Base-by-base conservation (phyloP, 23 red algal genomes). In the Gracilaria caudata region DNA sequence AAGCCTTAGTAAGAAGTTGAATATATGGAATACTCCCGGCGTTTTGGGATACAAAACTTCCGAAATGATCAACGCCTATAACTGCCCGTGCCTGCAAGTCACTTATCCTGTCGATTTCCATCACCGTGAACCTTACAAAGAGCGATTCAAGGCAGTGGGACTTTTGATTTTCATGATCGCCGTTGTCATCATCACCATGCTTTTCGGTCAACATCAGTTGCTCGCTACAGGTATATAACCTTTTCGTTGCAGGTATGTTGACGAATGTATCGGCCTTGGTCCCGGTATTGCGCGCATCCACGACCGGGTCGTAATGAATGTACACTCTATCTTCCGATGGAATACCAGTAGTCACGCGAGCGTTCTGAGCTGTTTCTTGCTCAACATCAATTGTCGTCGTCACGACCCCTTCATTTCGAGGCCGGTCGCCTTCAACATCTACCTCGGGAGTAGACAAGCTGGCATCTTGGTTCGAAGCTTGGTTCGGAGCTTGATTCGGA, bases 101-200 rank as follows among this genome's bases (percentile, higher is more conserved):
- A 23, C 77, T 80, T 63, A 80, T 63, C 32, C 25, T 80, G 34
- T 80, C 77, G 21, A 80, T 80, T 63, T 80, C 77, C 77, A 80
- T 80, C 28, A 80, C 56, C n/a, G 77, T 80, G 21, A 80, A 80
- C 46, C 51, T 80, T 36, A 63, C 14, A 10, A 51, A 51, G 0
- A 80, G 38, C 32, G 33, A 39, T 30, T 80, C 29, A 80, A 63
- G 51, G 36, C 77, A 60, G 0, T 32, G 44, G 13, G 49, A 53
- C 49, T 53, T 1, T 46, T 11, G 36, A 39, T 28, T 35, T 24
- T n/a, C 19, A 38, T 49, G 3, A 17, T 38, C 51, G 21, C n/a
- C 12, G 19, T 80, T 3, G 19, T 37, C 17, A 20, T 58, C 51
- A 23, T 61, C 29, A 25, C 4, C 20, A 1, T 58, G 37, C 12